phyloP scores from a whole-genome alignment of 2,329 filamentous ascomycete genomes.

The Chaetomium olivaceum region DNA sequence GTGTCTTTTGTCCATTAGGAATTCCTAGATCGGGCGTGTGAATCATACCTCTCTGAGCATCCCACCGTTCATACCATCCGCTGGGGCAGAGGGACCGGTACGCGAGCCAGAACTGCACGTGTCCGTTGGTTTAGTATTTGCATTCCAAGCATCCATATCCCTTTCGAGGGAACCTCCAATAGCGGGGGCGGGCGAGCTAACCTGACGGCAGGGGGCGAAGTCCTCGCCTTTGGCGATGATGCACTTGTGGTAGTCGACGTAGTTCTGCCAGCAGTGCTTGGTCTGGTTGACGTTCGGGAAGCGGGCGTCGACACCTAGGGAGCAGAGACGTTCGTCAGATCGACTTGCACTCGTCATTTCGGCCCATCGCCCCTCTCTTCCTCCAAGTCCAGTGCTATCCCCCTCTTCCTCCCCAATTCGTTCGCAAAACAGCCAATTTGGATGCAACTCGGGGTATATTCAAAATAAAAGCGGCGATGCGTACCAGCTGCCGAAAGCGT shows the following conservation, averaged over 20 bases:
- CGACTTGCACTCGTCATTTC: slow-evolving; percentile 36
- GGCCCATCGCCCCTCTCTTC: slow-evolving; percentile 13
- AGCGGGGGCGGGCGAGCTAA: slow-evolving; percentile 45
- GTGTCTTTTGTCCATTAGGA: neutral
- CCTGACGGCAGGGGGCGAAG: slow-evolving; percentile 95
- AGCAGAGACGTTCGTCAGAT: slow-evolving; percentile 30
- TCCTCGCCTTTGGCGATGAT: slow-evolving; percentile 98
- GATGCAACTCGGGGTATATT: neutral
- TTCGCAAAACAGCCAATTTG: slow-evolving; percentile 22
- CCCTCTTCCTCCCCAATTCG: slow-evolving; percentile 14
- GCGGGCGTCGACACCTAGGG: slow-evolving; percentile 93
- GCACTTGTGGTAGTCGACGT: slow-evolving; percentile 99
- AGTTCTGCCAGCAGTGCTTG: slow-evolving; percentile 99
- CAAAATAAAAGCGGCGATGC: slow-evolving; percentile 17
- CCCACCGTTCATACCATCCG: slow-evolving; percentile 91
- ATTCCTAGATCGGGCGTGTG: too few relatives aligned
- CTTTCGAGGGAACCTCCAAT: neutral
- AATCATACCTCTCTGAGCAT: slow-evolving; percentile 82
- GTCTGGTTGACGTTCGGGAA: slow-evolving; percentile 98
- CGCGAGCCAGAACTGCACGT: slow-evolving; percentile 81
- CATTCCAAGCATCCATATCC: slow-evolving; percentile 1
- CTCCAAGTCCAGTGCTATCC: neutral
- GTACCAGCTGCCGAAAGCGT: slow-evolving; percentile 34
- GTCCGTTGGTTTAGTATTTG: slow-evolving; percentile 28
- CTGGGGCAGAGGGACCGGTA: slow-evolving; percentile 98